Base-by-base conservation (phyloP, 352 stramenopile genomes). In the Globisporangium nodosum region DNA sequence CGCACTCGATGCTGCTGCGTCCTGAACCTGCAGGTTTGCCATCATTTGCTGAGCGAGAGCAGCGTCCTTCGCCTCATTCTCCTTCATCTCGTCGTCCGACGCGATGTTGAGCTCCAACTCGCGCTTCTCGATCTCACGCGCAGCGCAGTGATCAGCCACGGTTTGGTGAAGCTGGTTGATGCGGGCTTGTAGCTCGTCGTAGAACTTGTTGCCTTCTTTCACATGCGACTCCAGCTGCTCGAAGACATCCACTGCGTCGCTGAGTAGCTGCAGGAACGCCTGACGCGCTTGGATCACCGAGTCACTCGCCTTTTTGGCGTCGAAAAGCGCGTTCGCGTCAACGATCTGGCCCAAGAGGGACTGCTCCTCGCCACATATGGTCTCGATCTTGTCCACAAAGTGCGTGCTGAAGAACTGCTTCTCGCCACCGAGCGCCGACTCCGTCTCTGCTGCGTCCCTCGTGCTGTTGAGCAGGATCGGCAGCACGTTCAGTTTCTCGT, bases 181-280 rank as follows among this genome's bases (percentile, higher is more conserved):
- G 40, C 81, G 78, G 46, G 67, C 48, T 37, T 63, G 60, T 5
- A 92, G 65, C 50, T 89, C 76, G 0, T 68, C 67, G 61, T 92
- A 92, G 48, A 92, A 92, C 49, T 69, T 76, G 5, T 61, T 66
- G 13, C 82, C 82, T 71, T 90, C 82, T 48, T 84, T 87, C 39
- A 88, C 62, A 51, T 92, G 77, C 16, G 77, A 87, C 63, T 88
- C 69, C 3, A 92, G 74, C 57, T 92, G 82, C 54, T 92, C 79
- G 31, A 85, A 87, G 30, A 84, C 66, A 43, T 92, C 79, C n/a
- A 90, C 73, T 1, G 74, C 82, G 49, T 89, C 78, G 50, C 78
- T 81, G 30, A 90, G 59, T 20, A 65, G 65, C 52, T 90, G 75
- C 9, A 92, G 60, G 40, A 85, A 88, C 8, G 61, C 61, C 58